Evolutionary conservation across 805 yeast species (phyloP), one percentile per base, ranked within the genome.

Genomic region (Wickerhamomyces rabaulensis): DNA sequence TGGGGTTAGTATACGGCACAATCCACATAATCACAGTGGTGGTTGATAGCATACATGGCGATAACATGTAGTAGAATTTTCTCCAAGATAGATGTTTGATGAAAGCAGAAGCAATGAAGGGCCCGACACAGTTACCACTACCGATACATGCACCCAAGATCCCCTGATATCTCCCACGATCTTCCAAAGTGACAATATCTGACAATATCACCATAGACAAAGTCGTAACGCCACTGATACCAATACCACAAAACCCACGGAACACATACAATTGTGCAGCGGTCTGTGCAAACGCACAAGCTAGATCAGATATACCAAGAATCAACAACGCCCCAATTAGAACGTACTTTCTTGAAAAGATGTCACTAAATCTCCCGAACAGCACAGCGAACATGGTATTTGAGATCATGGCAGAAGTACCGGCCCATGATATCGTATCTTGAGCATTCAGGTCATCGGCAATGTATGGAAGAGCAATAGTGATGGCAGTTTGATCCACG

Each of bases 141-240:
- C 81, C 82, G 20, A 76, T 73, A 52, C 68, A 66, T 0, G 74
- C 55, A 4, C 81, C 81, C 22, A 76, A 58, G 9, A 76, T 73
- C 4, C 84, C 84, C 60, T 78, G 83, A 57, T 69, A 79, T 52
- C 74, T 74, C 0, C 83, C 84, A 51, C 84, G 64, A 46, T 78
- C 74, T 48, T 70, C 65, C 25, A 79, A 61, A 0, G 82, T 70
- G 13, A 78, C 79, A 17, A 79, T 60, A 55, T 79, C 84, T 47
- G 81, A 73, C 40, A 76, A 65, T 15, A 77, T 69, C 23, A 76
- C 76, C 79, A 76, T 78, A 0, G 73, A 54, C 20, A 79, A 58
- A 6, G 79, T 73, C 13, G 73, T 68, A 4, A 74, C 68, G 1
- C 81, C 83, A 2, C 83, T 83, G 41, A 70, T 65, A 4, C 82